A percentile compares a stretch with the other conserved stretches of the same genome.
Conservation (phyloP, 2,329 filamentous ascomycete species). For the Colletotrichum lindemuthianum region DNA sequence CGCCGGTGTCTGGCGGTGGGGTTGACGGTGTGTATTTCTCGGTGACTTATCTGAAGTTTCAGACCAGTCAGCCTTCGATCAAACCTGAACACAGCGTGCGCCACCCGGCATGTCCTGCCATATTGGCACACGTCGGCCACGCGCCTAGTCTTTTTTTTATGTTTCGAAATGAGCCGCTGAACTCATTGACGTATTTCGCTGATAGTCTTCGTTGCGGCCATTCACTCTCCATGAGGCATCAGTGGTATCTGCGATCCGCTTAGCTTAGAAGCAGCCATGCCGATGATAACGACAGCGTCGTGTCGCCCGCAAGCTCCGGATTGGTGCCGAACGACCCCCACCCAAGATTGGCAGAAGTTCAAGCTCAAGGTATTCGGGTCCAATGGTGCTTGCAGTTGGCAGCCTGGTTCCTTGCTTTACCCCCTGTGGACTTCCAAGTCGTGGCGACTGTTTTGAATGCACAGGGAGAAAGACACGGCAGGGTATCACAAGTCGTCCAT, state of each 20-base stretch:
- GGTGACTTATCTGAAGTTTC: too few species aligned
- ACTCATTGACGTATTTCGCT: background rate
- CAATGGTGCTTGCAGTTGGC: background rate
- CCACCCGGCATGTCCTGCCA: constrained; percentile 22
- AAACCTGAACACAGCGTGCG: background rate
- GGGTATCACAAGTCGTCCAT: constrained; percentile 5
- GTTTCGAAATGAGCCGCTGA: background rate
- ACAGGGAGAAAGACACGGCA: constrained; percentile 4
- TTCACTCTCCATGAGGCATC: background rate
- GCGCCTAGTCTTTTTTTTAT: background rate
- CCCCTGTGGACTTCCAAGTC: constrained; percentile 9
- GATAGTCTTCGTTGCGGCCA: background rate
- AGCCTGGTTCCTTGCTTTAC: constrained; percentile 16
- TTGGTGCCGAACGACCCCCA: constrained; percentile 6
- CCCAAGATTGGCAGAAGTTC: background rate
- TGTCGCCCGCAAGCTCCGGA: constrained; percentile 2
- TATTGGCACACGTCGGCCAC: constrained; percentile 2
- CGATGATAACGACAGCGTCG: constrained; percentile 9
- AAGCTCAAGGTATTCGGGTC: too few species aligned
- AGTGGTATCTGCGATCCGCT: background rate
- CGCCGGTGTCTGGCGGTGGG: constrained; percentile 11
- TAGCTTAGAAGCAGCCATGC: too few species aligned
- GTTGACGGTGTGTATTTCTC: background rate
- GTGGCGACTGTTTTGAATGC: constrained; percentile 5
- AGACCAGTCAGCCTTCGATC: background rate